Evolutionary conservation across 805 yeast species (phyloP), one percentile per base, ranked within the genome.

Genomic region (Teunomyces lycoperdinae): DNA sequence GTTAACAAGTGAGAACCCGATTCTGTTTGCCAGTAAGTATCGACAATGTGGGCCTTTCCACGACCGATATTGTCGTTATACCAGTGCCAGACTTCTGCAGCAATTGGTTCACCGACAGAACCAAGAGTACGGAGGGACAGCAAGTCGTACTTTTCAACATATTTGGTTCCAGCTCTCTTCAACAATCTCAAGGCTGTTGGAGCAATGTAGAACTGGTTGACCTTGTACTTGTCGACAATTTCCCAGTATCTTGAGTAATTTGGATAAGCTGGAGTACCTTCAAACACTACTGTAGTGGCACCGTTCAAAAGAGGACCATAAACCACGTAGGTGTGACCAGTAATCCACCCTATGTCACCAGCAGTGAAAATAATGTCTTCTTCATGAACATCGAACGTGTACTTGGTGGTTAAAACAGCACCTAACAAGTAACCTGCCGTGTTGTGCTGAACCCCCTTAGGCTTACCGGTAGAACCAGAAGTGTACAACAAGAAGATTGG

Each of bases 1-100:
- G 97, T 86, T 67, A 94, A 86, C 67, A 94, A 78, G 65, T 92
- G 97, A 31, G 97, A 87, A 47, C 99, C 99, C 10, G 96, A 85
- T 75, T 94, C 99, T 33, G 98, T 94, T 76, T 91, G 97, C 99
- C 99, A 94, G 80, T 90, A 90, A 41, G 99, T 94, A 73, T 94
- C 99, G 61, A 89, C 84, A 58, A 92, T 85, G 61, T 90, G 96
- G 63, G 96, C 88, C 65, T 88, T 79, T 50, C 83, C 83, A 61
- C 90, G 86, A 63, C 99, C 99, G 60, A 94, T 84, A 67, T 87
- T 81, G 60, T 88, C 92, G 67, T 87, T 83, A 73, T 94, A 94
- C 99, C 99, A 94, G 68, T 89, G 95, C 98, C 98, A 94, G 57
- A 94, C 84, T 67, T 94, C 99, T 50, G 96, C 89, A 42, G 97